Evolutionary conservation across 306 rosid species (phyloP), one percentile per base, ranked within the genome.

Genomic region (Oemleria cerasiformis): DNA sequence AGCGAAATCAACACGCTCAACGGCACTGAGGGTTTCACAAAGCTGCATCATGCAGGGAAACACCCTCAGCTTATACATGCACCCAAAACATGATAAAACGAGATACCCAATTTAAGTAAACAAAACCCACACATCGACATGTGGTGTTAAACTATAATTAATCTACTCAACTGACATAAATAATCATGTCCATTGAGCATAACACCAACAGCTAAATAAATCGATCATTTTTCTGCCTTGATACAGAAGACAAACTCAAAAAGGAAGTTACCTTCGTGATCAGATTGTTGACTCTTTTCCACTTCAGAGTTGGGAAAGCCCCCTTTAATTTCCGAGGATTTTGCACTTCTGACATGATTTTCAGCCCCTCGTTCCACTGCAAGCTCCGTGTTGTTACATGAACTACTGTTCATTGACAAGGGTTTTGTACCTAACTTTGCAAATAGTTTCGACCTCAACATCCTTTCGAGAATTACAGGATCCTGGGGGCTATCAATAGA

Each of bases 401-500:
- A 63, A 78, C 71, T 70, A 69, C 68, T 48, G 48, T 70, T 71
- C 77, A 86, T 81, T 19, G 75, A 75, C 47, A 71, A 74, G 25
- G 75, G 69, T 77, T 83, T 87, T 68, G 83, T 68, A 56, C 88
- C 89, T 42, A 88, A 72, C 68, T 84, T 85, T 67, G 92, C 94
- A 91, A 88, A 83, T 64, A 93, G 84, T 74, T 89, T 79, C 48
- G 96, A 87, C 85, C 98, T 88, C 74, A 93, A 82, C 42, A 80
- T 77, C 79, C 87, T 92, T 86, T 93, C 98, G 51, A 93, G 96
- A 80, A 82, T 90, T 81, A 91, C 81, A 69, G 96, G 73, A 80
- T 91, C 96, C 74, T 81, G 79, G 41, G 88, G 63, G 67, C 64
- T 60, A 60, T 82, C 84, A n/a, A 62, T 49, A 25, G 78, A 54